phyloP scores from a whole-genome alignment of 208 protist genomes.

The Perkinsela sp. region DNA sequence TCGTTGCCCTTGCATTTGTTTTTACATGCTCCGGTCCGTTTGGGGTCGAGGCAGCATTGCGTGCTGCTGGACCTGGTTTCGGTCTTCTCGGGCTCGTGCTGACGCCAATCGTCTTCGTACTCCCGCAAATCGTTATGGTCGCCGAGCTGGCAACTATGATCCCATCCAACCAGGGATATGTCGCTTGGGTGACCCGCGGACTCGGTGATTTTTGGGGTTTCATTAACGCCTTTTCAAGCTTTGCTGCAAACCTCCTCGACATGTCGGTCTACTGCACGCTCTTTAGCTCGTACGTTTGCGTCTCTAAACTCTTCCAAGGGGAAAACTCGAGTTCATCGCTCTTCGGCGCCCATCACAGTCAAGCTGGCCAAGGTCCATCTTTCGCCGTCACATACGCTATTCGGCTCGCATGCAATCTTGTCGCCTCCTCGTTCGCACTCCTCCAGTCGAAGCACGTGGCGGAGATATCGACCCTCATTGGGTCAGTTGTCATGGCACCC shows the following conservation, averaged over 20 bases:
- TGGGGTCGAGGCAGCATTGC: conserved; percentile 6
- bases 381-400: neutral
- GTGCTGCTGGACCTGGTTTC: conserved; percentile 2
- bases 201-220: conserved; percentile 6
- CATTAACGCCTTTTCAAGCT: conserved; percentile 3
- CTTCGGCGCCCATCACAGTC: neutral
- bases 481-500: conserved; percentile 3
- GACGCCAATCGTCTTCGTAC: conserved; percentile 4
- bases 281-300: conserved; percentile 3
- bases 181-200: conserved; percentile 5
- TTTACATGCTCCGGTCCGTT: conserved; percentile 4
- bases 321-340: neutral
- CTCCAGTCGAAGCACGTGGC: conserved; percentile 1
- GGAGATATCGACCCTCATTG: neutral
- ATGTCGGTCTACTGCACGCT: conserved; percentile 7
- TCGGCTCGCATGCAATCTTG: neutral
- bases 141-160: conserved; percentile 7
- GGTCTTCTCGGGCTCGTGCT: conserved; percentile 2
- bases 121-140: conserved; percentile 5
- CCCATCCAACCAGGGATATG: conserved; percentile 4
- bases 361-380: conserved; percentile 1
- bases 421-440: conserved; percentile 3
- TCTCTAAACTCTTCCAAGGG: neutral
- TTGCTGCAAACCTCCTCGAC: conserved; percentile 6
- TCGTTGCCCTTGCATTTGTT: conserved; percentile 5